These are phyloP conservation scores for Candida multigemmis DNA, from an alignment of 805 yeast species.

Conservation along the genomic window DNA sequence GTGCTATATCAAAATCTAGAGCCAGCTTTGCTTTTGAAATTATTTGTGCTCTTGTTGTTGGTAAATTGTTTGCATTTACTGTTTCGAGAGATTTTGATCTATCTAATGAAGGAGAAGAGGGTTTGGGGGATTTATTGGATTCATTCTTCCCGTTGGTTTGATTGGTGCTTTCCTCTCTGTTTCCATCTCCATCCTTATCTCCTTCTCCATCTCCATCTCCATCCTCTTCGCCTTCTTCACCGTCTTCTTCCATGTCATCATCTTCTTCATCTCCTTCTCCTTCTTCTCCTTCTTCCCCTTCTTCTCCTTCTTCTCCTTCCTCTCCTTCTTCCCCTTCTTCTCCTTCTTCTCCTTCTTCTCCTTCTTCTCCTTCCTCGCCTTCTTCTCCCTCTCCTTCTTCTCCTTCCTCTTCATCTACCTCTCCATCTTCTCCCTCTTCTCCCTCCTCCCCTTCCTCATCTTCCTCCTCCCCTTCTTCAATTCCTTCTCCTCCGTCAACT, in stretches of 20 bases:
- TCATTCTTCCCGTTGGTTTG: constrained; percentile 4
- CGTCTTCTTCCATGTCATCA: constrained; percentile 8
- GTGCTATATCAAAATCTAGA: constrained; percentile 59
- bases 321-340: constrained; percentile 11
- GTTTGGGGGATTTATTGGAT: constrained; percentile 4
- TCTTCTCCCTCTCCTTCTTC: constrained; percentile 10
- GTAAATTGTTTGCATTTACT: constrained; percentile 3
- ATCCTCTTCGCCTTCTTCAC: constrained; percentile 8
- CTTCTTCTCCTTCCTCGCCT: constrained; percentile 8
- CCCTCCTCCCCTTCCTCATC: constrained; percentile 10
- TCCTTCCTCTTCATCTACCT: constrained; percentile 9
- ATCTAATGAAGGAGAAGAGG: background rate
- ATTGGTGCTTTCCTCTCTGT: constrained; percentile 6
- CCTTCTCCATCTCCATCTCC: constrained; percentile 8
- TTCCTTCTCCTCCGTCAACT: constrained; percentile 11
- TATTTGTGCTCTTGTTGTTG: constrained; percentile 15
- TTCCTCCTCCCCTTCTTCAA: constrained; percentile 8
- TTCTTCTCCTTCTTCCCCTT: constrained; percentile 7
- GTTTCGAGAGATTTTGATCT: no score
- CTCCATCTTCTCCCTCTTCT: constrained; percentile 6
- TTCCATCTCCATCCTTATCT: constrained; percentile 10
- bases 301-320: constrained; percentile 11
- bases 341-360: constrained; percentile 6
- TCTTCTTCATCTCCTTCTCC: constrained; percentile 9
- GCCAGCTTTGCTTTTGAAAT: constrained; percentile 41